Evolutionary conservation across 768 basidiomycete genomes (phyloP), one percentile per base, ranked within the genome.

Genomic region (Lactarius psammicola): DNA sequence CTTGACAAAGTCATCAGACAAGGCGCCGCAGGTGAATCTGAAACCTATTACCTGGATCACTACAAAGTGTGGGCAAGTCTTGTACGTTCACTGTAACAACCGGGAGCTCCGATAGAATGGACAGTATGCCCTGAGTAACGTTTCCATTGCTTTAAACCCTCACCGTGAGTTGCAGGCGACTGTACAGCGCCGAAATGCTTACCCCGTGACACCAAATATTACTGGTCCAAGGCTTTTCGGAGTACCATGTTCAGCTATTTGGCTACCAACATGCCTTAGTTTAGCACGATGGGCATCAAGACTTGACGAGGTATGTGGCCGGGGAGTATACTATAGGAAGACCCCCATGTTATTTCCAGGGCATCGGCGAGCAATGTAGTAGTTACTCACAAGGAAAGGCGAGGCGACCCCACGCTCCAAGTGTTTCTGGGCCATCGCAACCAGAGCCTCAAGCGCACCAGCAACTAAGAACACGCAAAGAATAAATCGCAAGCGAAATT

Each of bases 131-230:
- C 68, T 87, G 78, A 0, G 93, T 82, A 0, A 97, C 95, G 60
- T 94, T 91, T 15, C 95, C 95, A 2, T 79, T 84, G 13, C 93
- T 94, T 54, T 17, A 38, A 44, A 67, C 46, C 46, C 10, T 10
- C n/a, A 60, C 64, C 28, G 46, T 42, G 26, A 23, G 69, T 55
- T 59, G 23, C 34, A 44, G 10, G 57, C 15, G 72, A 33, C n/a
- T 51, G 55, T n/a, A 5, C 30, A 59, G 44, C 26, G 26, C 5
- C n/a, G 3, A 33, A 33, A 15, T 30, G 30, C 80, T 57, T 73
- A 92, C 91, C 94, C 94, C 28, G 93, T 95, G 53, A 95, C 72
- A 20, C 92, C 90, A 59, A 94, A 83, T 0, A 95, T 82, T 40
- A 92, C 84, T 0, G 95, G 94, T 2, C 91, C 93, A 1, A 89